Percentiles rank a stretch among this genome's conserved stretches.
Conservation (phyloP, 108 stramenopile genomes). For the Cyclotella kingstonii region DNA sequence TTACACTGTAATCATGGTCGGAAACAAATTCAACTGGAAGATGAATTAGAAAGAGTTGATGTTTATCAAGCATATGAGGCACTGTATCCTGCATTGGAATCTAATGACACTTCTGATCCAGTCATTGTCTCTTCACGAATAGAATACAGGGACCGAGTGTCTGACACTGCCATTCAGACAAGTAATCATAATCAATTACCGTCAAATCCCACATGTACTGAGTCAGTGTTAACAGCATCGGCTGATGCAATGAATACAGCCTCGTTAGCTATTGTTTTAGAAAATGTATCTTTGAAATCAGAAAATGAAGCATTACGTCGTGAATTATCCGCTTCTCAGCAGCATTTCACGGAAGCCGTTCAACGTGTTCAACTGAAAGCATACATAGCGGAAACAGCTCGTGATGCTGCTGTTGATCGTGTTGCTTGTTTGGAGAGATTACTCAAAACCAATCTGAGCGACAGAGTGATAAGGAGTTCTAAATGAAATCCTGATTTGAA, state of each 20-base stretch:
- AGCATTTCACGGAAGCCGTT: conserved; percentile 25
- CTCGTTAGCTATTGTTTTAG: background rate
- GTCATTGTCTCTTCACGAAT: conserved; percentile 12
- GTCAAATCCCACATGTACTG: background rate
- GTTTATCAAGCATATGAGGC: background rate
- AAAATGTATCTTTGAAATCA: conserved; percentile 15
- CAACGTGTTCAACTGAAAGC: conserved; percentile 43
- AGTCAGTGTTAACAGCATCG: background rate
- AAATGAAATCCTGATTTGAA: too few species aligned
- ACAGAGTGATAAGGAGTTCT: conserved; percentile 3
- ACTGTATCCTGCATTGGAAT: background rate
- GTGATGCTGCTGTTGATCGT: conserved; percentile 28
- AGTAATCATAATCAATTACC: conserved; percentile 3
- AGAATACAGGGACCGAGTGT: conserved; percentile 27
- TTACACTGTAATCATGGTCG: too few species aligned
- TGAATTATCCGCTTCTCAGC: conserved; percentile 6
- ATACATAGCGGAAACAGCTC: conserved; percentile 40
- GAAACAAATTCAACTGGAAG: too few species aligned
- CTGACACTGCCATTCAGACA: conserved; percentile 10
- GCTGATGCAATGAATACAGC: background rate
- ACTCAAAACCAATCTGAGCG: conserved; percentile 1
- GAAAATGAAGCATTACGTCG: conserved; percentile 19
- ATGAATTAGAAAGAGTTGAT: background rate
- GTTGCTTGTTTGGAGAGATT: conserved; percentile 22
- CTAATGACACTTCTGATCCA: background rate